Conservation (phyloP, 1,284 basidiomycete genomes). For the Kalmanozyma brasiliensis region DNA sequence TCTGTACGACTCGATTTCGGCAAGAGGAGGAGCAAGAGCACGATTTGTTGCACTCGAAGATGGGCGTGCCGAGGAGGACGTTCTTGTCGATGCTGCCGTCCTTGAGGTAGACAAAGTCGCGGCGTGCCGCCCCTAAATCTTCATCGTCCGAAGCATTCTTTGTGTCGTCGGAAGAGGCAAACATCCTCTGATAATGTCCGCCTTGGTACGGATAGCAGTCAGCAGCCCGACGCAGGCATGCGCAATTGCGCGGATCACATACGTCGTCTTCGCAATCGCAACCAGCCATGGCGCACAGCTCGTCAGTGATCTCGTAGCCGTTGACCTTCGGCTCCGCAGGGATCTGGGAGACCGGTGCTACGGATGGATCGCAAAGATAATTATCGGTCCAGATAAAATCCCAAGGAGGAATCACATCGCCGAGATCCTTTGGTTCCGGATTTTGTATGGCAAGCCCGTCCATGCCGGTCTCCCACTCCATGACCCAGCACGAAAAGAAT, state of each 20-base stretch:
- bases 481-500: conserved; percentile 36
- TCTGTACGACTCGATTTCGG: conserved; percentile 83
- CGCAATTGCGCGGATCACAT: conserved; percentile 52
- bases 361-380: conserved; percentile 36
- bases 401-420: conserved; percentile 52
- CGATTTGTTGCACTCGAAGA: conserved; percentile 86
- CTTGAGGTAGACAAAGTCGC: conserved; percentile 39
- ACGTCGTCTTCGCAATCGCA: conserved; percentile 48
- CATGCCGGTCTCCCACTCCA: conserved; percentile 31
- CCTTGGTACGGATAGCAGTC: conserved; percentile 18
- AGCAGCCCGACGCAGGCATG: conserved; percentile 36
- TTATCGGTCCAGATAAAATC: conserved; percentile 52
- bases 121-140: background rate
- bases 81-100: conserved; percentile 20
- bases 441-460: conserved; percentile 32
- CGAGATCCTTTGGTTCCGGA: background rate
- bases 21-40: conserved; percentile 83
- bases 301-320: conserved; percentile 35
- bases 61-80: conserved; percentile 70
- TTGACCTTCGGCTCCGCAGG: conserved; percentile 9
- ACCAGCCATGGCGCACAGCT: conserved; percentile 22
- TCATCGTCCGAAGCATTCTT: background rate
- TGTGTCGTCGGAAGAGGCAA: conserved; percentile 3
- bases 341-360: conserved; percentile 14
- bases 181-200: conserved; percentile 16